phyloP scores from a whole-genome alignment of 306 rosid species.

The Comarum palustre region DNA sequence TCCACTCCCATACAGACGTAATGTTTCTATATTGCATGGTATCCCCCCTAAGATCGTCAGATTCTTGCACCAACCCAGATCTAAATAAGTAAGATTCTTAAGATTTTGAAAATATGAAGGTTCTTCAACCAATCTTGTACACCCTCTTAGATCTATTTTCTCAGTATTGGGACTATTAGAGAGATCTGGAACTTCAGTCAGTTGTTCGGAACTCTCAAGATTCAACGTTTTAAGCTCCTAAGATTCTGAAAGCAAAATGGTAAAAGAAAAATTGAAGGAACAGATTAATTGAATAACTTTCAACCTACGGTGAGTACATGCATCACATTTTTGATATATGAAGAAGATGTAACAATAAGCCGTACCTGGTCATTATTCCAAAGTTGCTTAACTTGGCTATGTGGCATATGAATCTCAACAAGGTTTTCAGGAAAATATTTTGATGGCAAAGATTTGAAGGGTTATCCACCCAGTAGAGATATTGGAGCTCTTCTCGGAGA shows the following conservation, averaged over 20 bases:
- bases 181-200: slow-evolving; percentile 12
- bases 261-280: background rate
- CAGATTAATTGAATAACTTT: background rate
- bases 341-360: background rate
- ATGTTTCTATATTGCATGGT: background rate
- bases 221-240: background rate
- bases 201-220: background rate
- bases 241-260: slow-evolving; percentile 6
- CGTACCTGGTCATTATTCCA: slow-evolving; percentile 22
- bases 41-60: background rate
- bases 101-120: background rate
- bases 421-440: slow-evolving; percentile 13
- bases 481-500: slow-evolving; percentile 14
- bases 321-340: no score
- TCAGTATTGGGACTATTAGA: background rate
- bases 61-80: background rate
- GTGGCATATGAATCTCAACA: slow-evolving; percentile 15
- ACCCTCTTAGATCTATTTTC: background rate
- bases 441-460: slow-evolving; percentile 8
- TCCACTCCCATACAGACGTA: background rate
- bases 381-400: slow-evolving; percentile 7
- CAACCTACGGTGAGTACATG: no score
- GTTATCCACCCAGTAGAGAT: slow-evolving; percentile 20
- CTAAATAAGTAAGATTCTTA: background rate
- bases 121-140: slow-evolving; percentile 1